phyloP scores from a whole-genome alignment of 2,329 filamentous ascomycete species.

The Alternaria ethzedia region DNA sequence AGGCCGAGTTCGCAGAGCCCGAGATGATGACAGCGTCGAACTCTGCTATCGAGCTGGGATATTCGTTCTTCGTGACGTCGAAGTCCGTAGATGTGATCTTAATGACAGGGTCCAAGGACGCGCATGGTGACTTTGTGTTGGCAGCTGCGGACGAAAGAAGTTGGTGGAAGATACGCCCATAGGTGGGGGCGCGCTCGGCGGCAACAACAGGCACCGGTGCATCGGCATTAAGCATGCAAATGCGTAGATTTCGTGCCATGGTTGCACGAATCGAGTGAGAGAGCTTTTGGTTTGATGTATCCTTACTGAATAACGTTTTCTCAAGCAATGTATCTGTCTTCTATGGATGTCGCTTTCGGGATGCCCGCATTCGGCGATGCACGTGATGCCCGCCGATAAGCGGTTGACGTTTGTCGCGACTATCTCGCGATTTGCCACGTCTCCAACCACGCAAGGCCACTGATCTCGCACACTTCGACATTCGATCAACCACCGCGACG shows the following conservation, averaged over 20 bases:
- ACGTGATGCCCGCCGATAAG: slow-evolving; percentile 15
- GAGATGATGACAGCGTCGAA: slow-evolving; percentile 51
- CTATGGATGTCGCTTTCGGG: not conserved
- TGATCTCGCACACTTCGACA: not conserved
- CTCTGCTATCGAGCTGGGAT: slow-evolving; percentile 37
- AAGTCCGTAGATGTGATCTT: slow-evolving; percentile 42
- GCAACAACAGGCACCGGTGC: slow-evolving; percentile 33
- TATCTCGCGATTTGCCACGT: not conserved
- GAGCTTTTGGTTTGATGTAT: not conserved
- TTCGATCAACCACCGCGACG: not conserved
- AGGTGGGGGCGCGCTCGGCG: slow-evolving; percentile 25
- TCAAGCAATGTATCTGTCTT: not conserved
- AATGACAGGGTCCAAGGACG: not conserved
- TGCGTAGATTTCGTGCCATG: slow-evolving; percentile 13
- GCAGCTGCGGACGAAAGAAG: slow-evolving; percentile 28
- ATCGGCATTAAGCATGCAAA: slow-evolving; percentile 42
- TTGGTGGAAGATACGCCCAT: slow-evolving; percentile 38
- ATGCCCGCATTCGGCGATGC: slow-evolving; percentile 2
- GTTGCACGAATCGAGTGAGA: not conserved
- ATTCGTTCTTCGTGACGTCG: slow-evolving; percentile 46
- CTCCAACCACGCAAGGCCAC: not conserved
- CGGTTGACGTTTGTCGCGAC: not conserved
- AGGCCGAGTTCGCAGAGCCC: slow-evolving; percentile 46
- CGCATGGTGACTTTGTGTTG: not conserved
- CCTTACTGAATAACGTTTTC: not conserved